Percentiles rank a stretch among this genome's conserved stretches.
Evolutionary conservation across 1,284 basidiomycete genomes (phyloP).

Genomic region (Ganoderma sp.): DNA sequence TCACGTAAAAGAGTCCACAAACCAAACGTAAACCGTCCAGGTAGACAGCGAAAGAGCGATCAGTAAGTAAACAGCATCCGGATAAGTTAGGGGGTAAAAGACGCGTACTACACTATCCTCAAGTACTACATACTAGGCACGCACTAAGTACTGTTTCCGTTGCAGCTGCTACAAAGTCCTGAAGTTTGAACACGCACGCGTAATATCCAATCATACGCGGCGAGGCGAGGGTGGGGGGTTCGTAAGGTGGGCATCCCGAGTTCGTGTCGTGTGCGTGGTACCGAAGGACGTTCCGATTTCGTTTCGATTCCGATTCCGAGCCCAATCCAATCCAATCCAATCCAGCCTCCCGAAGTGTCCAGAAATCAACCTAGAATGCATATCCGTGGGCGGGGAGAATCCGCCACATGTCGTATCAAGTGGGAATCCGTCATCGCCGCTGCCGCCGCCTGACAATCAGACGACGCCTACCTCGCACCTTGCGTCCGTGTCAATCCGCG

Average conservation of each 20-base stretch:
- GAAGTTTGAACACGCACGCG: not conserved
- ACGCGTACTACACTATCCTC: not conserved
- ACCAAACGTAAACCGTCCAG: not conserved
- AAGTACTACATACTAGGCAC: not conserved
- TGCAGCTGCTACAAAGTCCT: not conserved
- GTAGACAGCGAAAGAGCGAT: not conserved
- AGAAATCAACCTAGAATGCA: not conserved
- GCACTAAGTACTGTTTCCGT: no score
- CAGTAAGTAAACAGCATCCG: not conserved
- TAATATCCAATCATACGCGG: not conserved
- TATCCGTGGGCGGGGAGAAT: not conserved
- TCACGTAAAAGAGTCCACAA: not conserved
- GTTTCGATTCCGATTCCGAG: not conserved
- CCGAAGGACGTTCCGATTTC: not conserved
- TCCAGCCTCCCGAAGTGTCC: not conserved
- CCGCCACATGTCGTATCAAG: not conserved
- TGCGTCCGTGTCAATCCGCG: not conserved
- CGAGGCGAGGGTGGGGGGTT: not conserved
- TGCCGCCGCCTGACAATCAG: not conserved
- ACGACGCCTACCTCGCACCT: not conserved
- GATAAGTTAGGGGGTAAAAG: not conserved
- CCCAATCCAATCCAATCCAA: not conserved
- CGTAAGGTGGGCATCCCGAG: not conserved
- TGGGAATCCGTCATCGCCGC: not conserved
- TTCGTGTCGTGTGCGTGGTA: not conserved